A percentile compares a stretch with the other conserved stretches of the same genome.
phyloP scores from a whole-genome alignment of 345 rosid genomes.

The Gossypium australe region DNA sequence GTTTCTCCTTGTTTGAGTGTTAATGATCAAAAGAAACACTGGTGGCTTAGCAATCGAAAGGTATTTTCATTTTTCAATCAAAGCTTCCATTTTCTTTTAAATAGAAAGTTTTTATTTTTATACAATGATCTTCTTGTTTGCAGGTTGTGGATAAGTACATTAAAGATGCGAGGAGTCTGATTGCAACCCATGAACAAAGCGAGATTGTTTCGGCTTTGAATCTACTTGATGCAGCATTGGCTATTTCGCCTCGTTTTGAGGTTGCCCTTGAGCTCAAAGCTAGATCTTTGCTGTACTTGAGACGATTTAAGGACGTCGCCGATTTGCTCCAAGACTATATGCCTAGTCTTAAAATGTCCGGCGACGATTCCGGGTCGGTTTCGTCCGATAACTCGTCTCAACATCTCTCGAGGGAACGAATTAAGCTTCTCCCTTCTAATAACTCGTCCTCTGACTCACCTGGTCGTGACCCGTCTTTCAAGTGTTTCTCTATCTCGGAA shows the following conservation, averaged over 20 bases:
- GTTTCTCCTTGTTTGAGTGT: constrained; percentile 29
- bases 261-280: constrained; percentile 65
- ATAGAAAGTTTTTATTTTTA: background rate
- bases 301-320: constrained; percentile 62
- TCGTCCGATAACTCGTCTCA: constrained; percentile 52
- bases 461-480: constrained; percentile 52
- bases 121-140: background rate
- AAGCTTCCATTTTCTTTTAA: background rate
- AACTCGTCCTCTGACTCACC: constrained; percentile 31
- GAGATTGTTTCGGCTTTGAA: constrained; percentile 60
- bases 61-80: constrained; percentile 20
- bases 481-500: constrained; percentile 82
- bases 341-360: constrained; percentile 52
- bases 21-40: constrained; percentile 44
- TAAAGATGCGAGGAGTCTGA: constrained; percentile 60
- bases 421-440: constrained; percentile 43
- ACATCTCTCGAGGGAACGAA: constrained; percentile 45
- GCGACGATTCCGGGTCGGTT: constrained; percentile 46
- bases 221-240: constrained; percentile 74
- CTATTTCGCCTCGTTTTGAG: constrained; percentile 65
- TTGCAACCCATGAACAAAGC: constrained; percentile 56
- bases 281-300: constrained; percentile 48
- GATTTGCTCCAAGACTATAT: constrained; percentile 82
- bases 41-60: constrained; percentile 91
- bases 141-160: constrained; percentile 75